Base-by-base conservation (phyloP, 306 rosid genomes). In the Hippophae rhamnoides region DNA sequence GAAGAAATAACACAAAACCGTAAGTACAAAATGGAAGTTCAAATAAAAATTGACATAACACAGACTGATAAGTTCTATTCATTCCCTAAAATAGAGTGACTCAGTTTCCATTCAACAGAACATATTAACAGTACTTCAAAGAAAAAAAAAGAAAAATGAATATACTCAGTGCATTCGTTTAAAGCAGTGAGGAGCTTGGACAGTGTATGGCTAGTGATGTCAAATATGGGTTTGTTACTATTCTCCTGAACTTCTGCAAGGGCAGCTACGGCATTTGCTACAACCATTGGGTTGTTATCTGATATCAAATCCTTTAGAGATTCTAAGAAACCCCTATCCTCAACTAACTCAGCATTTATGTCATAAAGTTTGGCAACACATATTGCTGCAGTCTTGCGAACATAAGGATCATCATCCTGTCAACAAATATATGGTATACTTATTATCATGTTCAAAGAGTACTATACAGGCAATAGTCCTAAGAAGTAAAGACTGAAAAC, bases 201-300 rank as follows among this genome's bases (percentile, higher is more conserved):
- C 48, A 93, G 89, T 7, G 95, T 93, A 77, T 75, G 87, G 63
- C 85, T 79, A 23, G 93, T 85, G 76, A 93, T 81, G 69, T 93
- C 97, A 84, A 93, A 88, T 72, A 93, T 81, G 55, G 94, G 94
- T 75, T 84, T 78, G 58, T 74, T 82, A 60, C 94, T 88, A 60
- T 78, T 84, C 61, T 93, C 99, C 72, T 93, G 99, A 73, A 93
- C 82, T 84, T 93, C 99, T 31, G 99, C 95, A 26, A 93, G 95
- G 27, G 97, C 88, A 23, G 99, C 99, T 55, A 93, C 99, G 27
- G 97, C 99, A 75, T 93, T 93, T 66, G 99, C 99, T 64, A 93
- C 99, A 80, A 93, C 99, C 99, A 93, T 93, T 63, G 99, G 99
- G 80, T 88, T 93, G 67, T 93, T 93, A 78, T 93, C 99, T 61